Percentiles rank a stretch among this genome's conserved stretches.
These are phyloP conservation scores for Neltuma alba DNA, from an alignment of 306 rosid genomes.

Conservation along the genomic window DNA sequence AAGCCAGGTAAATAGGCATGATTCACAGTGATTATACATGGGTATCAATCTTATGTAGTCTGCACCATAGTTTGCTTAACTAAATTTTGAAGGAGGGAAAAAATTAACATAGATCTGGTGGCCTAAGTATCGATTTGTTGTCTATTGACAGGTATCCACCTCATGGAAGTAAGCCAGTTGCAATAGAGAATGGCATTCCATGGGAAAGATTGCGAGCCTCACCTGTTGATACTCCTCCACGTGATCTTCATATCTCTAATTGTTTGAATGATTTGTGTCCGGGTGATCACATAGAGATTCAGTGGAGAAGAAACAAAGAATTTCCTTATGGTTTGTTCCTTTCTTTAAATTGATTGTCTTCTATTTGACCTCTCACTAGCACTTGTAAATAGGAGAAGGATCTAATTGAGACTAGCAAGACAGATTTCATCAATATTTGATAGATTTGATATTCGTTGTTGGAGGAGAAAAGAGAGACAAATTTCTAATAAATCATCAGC, in stretches of 20 bases:
- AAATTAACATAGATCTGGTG: conserved; percentile 33
- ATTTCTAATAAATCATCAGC: not conserved
- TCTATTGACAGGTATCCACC: conserved; percentile 73
- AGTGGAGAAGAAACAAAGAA: conserved; percentile 94
- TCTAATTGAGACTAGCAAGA: conserved; percentile 22
- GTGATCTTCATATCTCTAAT: conserved; percentile 79
- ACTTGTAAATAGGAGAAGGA: conserved; percentile 2
- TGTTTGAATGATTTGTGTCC: conserved; percentile 70
- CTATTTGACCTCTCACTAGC: not conserved
- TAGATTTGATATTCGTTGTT: conserved; percentile 18
- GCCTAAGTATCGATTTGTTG: conserved; percentile 34
- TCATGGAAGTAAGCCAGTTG: conserved; percentile 84
- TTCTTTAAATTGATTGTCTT: conserved; percentile 26
- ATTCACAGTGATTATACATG: conserved; percentile 6
- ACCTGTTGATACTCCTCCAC: conserved; percentile 68
- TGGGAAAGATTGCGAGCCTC: conserved; percentile 95
- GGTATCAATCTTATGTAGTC: not conserved
- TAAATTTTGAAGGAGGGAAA: not conserved
- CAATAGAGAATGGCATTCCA: conserved; percentile 63
- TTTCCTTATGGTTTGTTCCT: conserved; percentile 89
- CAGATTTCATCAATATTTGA: conserved; percentile 22
- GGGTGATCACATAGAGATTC: conserved; percentile 93
- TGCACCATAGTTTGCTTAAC: conserved; percentile 2
- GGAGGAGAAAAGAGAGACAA: conserved; percentile 8
- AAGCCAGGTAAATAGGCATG: conserved; percentile 74